A percentile compares a stretch with the other conserved stretches of the same genome.
These are phyloP conservation scores for Trifolium repens DNA, from an alignment of 306 rosid species.

Conservation along the genomic window DNA sequence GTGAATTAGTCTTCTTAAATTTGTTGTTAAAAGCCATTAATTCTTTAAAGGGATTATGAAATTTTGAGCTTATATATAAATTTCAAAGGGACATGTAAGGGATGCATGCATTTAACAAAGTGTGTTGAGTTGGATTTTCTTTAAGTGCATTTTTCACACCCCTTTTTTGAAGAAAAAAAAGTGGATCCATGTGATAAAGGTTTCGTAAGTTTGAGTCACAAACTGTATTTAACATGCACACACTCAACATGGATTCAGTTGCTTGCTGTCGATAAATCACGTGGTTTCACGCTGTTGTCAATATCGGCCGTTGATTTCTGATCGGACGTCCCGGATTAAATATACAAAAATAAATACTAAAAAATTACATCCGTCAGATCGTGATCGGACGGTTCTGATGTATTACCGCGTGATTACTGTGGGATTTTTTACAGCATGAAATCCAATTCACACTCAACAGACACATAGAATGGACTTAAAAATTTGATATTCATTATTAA, in stretches of 20 bases:
- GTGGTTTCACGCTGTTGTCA: no score
- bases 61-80: constrained; percentile 29
- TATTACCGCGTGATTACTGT: no score
- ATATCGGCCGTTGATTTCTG: no score
- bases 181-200: constrained; percentile 50
- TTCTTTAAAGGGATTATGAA: constrained; percentile 31
- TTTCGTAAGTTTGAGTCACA: constrained; percentile 31
- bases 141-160: constrained; percentile 68
- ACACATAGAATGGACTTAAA: no score
- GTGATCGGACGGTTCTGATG: no score
- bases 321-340: no score
- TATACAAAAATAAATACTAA: no score
- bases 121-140: constrained; percentile 33
- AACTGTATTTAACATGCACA: constrained; percentile 23
- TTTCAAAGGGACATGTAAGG: constrained; percentile 41
- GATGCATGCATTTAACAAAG: constrained; percentile 58
- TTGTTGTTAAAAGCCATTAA: constrained; percentile 72
- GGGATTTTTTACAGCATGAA: no score
- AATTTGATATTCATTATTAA: no score
- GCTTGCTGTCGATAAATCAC: no score
- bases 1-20: constrained; percentile 51
- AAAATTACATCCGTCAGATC: no score
- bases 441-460: no score
- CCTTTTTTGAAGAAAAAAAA: constrained; percentile 43
- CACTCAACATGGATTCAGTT: not conserved